Conservation (phyloP, 1,284 basidiomycete species). For the Sanghuangporus baumii region DNA sequence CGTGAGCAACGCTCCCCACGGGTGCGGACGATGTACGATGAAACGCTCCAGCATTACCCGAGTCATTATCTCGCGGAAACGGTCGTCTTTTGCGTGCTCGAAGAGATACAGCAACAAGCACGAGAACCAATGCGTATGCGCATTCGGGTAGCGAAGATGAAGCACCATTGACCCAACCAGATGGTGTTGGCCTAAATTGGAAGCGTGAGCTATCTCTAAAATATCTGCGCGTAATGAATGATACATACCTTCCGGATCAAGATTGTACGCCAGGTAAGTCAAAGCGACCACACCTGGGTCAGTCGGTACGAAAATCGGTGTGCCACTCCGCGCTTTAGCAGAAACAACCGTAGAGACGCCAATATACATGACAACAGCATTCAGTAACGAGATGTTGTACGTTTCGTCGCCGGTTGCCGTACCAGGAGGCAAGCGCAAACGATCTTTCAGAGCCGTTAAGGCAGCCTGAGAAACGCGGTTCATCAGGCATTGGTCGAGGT, state of each 20-base stretch:
- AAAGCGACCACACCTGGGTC: constrained; percentile 82
- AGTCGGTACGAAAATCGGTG: constrained; percentile 71
- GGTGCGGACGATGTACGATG: constrained; percentile 90
- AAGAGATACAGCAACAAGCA: constrained; percentile 87
- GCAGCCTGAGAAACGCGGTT: constrained; percentile 63
- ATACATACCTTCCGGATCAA: constrained; percentile 84
- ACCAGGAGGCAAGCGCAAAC: constrained; percentile 52
- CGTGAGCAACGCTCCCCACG: constrained; percentile 93
- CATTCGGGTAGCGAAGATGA: constrained; percentile 93
- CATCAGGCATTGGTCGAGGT: constrained; percentile 81
- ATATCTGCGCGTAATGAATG: constrained; percentile 4
- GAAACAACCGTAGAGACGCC: constrained; percentile 86
- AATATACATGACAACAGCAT: constrained; percentile 92
- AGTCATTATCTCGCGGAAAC: constrained; percentile 86
- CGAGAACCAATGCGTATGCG: constrained; percentile 97
- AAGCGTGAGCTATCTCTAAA: neutral
- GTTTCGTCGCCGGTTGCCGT: constrained; percentile 51
- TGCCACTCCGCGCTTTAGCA: constrained; percentile 75
- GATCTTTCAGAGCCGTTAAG: constrained; percentile 78
- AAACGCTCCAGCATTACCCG: constrained; percentile 91
- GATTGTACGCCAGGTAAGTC: constrained; percentile 73
- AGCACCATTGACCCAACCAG: constrained; percentile 86
- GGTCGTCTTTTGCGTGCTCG: constrained; percentile 64
- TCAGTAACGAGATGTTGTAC: constrained; percentile 89
- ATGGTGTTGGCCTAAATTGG: constrained; percentile 78